These are phyloP conservation scores for Mentha longifolia DNA, from an alignment of 257 asterid species.

Conservation along the genomic window DNA sequence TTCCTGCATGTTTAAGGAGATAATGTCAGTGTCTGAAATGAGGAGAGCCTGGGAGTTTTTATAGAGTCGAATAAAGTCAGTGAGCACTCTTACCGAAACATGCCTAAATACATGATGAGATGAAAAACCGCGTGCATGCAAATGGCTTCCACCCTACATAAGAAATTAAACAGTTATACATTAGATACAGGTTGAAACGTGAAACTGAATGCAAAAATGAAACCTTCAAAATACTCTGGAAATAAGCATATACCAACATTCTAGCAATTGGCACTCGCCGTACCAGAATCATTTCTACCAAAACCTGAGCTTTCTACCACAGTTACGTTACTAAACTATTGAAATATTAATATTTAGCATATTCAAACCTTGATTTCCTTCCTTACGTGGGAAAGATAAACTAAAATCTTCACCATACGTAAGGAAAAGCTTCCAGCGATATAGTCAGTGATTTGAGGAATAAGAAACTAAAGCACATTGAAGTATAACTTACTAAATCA, in stretches of 20 bases:
- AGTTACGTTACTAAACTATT: not conserved
- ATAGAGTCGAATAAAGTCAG: not conserved
- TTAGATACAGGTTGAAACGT: constrained; percentile 40
- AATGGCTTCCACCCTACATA: constrained; percentile 84
- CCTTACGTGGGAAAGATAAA: not conserved
- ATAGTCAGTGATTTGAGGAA: constrained; percentile 22
- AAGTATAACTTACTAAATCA: constrained; percentile 36
- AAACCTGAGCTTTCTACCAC: constrained; percentile 4
- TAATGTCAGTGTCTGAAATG: not conserved
- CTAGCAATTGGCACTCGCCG: constrained; percentile 20
- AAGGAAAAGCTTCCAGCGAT: constrained; percentile 17
- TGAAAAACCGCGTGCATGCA: constrained; percentile 81
- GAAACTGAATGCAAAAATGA: constrained; percentile 2
- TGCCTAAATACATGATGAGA: constrained; percentile 71
- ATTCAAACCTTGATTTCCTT: constrained; percentile 13
- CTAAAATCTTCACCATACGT: constrained; percentile 5
- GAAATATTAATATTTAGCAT: constrained; percentile 9
- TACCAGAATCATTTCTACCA: constrained; percentile 14
- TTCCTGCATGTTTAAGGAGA: constrained; percentile 52
- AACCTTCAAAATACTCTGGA: not conserved
- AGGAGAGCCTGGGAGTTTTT: not conserved
- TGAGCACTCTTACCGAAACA: constrained; percentile 60
- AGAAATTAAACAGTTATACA: constrained; percentile 27
- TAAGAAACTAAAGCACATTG: constrained; percentile 2
- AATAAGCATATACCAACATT: constrained; percentile 14